A percentile compares a stretch with the other conserved stretches of the same genome.
phyloP scores from a whole-genome alignment of 202 grass and related monocot genomes.

The Hordeum pubiflorum region DNA sequence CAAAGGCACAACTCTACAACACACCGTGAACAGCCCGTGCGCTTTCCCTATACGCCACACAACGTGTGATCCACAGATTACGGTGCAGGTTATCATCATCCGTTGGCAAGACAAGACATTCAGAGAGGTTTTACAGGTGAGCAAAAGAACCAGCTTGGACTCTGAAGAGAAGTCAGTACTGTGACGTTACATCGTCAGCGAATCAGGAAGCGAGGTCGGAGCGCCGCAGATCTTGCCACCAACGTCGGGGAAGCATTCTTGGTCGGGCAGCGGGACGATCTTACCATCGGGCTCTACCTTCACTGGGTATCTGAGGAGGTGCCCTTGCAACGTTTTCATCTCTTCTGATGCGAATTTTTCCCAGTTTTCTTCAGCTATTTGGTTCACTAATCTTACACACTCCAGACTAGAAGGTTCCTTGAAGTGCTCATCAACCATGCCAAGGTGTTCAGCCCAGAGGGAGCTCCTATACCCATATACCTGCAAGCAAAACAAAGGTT shows the following conservation, averaged over 20 bases:
- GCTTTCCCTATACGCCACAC: constrained; percentile 7
- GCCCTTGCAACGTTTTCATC: constrained; percentile 48
- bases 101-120: too few species aligned
- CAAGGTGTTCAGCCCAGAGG: constrained; percentile 90
- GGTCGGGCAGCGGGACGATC: constrained; percentile 34
- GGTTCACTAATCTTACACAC: constrained; percentile 57
- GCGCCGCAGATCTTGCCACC: constrained; percentile 73
- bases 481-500: constrained; percentile 23
- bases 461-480: constrained; percentile 87
- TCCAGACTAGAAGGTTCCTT: constrained; percentile 60
- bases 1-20: not conserved
- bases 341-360: constrained; percentile 44
- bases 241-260: constrained; percentile 81
- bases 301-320: constrained; percentile 83
- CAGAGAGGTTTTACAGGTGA: not conserved
- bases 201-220: constrained; percentile 67
- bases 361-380: constrained; percentile 78
- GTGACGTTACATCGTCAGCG: constrained; percentile 57
- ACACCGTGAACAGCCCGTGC: not conserved
- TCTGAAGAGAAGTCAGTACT: not conserved
- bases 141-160: not conserved
- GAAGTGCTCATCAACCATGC: constrained; percentile 47
- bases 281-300: constrained; percentile 68
- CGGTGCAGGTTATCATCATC: not conserved
- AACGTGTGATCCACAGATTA: constrained; percentile 4